Percentiles rank a stretch among this genome's conserved stretches.
phyloP scores from a whole-genome alignment of 108 stramenopile genomes.

The Cylindrotheca fusiformis region DNA sequence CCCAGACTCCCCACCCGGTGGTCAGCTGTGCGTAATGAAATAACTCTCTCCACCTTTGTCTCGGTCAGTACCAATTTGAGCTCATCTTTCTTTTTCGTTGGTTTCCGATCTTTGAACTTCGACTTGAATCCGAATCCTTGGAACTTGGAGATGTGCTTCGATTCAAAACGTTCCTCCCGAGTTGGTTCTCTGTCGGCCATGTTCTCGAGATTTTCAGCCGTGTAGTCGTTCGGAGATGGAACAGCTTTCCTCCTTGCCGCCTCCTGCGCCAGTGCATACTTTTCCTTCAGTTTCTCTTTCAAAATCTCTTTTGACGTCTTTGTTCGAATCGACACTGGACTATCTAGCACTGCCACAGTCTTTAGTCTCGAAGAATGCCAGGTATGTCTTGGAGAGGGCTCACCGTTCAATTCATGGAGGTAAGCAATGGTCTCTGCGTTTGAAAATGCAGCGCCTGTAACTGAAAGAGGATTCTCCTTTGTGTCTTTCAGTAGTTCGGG shows the following conservation, averaged over 20 bases:
- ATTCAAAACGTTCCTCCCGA: neutral
- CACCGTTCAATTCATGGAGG: conserved; percentile 37
- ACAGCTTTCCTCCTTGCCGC: conserved; percentile 9
- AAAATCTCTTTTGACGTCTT: conserved; percentile 7
- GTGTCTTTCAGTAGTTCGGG: neutral
- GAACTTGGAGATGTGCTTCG: neutral
- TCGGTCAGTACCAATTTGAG: neutral
- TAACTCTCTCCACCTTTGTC: neutral
- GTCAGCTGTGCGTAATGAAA: too few relatives aligned
- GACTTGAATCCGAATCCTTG: conserved; percentile 18
- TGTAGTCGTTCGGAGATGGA: conserved; percentile 31
- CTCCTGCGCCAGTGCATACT: neutral
- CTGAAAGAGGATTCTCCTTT: conserved; percentile 9
- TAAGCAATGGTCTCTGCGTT: conserved; percentile 47
- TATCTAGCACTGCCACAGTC: conserved; percentile 2
- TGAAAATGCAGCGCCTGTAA: conserved; percentile 36
- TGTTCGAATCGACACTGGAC: conserved; percentile 3
- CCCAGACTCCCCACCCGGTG: neutral
- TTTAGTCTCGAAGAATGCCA: conserved; percentile 28
- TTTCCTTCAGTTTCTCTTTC: neutral
- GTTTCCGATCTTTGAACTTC: conserved; percentile 31
- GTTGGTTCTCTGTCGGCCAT: neutral
- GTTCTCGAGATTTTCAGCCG: conserved; percentile 21
- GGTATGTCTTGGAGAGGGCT: conserved; percentile 34
- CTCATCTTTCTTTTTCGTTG: conserved; percentile 17